A percentile compares a stretch with the other conserved stretches of the same genome.
Conservation (phyloP, 345 rosid genomes). For the Trapa incisa region DNA sequence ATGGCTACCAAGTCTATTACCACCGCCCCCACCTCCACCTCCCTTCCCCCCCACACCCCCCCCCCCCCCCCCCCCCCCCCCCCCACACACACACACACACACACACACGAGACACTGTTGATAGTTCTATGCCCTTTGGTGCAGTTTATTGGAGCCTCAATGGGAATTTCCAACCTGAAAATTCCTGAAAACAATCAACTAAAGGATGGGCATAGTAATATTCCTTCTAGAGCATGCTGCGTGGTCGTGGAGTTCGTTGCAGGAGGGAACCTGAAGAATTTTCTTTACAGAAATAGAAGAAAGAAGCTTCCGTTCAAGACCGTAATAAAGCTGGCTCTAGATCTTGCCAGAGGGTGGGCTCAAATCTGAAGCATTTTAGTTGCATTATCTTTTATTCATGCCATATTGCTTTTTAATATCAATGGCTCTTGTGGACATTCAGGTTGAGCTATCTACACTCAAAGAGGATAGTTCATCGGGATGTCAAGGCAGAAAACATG, state of each 20-base stretch:
- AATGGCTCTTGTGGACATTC: slow-evolving; percentile 11
- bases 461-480: slow-evolving; percentile 83
- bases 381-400: not conserved
- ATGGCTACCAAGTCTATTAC: too few relatives aligned
- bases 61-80: too few relatives aligned
- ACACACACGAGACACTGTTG: too few relatives aligned
- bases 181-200: slow-evolving; percentile 35
- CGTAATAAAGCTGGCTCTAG: slow-evolving; percentile 77
- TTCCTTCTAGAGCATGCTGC: slow-evolving; percentile 75
- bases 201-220: slow-evolving; percentile 18
- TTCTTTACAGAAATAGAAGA: slow-evolving; percentile 49
- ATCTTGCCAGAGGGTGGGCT: slow-evolving; percentile 75
- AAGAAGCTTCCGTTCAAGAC: slow-evolving; percentile 66
- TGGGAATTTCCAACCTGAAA: slow-evolving; percentile 83
- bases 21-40: too few relatives aligned
- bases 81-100: too few relatives aligned
- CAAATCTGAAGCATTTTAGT: not conserved
- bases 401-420: not conserved
- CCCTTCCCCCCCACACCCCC: too few relatives aligned
- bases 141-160: slow-evolving; percentile 88
- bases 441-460: slow-evolving; percentile 87
- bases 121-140: not conserved
- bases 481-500: slow-evolving; percentile 93
- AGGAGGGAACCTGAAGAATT: slow-evolving; percentile 76
- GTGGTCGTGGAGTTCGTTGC: slow-evolving; percentile 76